Conservation (phyloP, 1,284 basidiomycete genomes). For the Rhizoctonia solani region DNA sequence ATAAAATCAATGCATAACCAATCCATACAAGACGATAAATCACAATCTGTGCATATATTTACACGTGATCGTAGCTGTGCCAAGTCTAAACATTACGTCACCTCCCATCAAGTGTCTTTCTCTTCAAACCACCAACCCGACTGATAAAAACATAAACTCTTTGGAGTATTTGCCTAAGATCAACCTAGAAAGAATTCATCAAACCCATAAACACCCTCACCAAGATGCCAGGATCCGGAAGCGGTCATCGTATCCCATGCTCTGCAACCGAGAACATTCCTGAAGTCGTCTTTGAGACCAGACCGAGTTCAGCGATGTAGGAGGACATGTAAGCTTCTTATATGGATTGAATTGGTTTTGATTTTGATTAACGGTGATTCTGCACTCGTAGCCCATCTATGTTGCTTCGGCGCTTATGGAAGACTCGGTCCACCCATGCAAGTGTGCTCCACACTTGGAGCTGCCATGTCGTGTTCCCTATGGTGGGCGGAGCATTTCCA, state of each 20-base stretch:
- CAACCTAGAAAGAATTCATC: background rate
- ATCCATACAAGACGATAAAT: background rate
- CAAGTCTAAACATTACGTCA: conserved; percentile 6
- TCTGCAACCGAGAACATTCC: conserved; percentile 1
- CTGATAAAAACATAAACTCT: background rate
- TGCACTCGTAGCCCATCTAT: conserved; percentile 54
- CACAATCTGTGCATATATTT: background rate
- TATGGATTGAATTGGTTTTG: background rate
- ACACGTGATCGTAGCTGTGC: conserved; percentile 8
- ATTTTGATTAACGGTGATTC: background rate
- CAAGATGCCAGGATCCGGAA: conserved; percentile 11
- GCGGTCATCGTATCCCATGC: conserved; percentile 27
- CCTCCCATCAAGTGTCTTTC: background rate
- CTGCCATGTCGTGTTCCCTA: conserved; percentile 62
- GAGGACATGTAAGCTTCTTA: background rate
- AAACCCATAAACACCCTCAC: background rate
- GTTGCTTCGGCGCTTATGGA: conserved; percentile 70
- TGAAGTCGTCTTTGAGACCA: conserved; percentile 16
- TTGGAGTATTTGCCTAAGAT: background rate
- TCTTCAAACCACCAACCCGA: background rate
- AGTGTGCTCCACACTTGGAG: conserved; percentile 63
- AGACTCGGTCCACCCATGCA: conserved; percentile 75
- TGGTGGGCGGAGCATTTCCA: conserved; percentile 65
- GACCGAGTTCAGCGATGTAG: conserved; percentile 13
- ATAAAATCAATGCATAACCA: background rate